Evolutionary conservation across 1,139 yeast genomes (phyloP), one percentile per base, ranked within the genome.

Genomic region (Debaryomyces subglobosus): DNA sequence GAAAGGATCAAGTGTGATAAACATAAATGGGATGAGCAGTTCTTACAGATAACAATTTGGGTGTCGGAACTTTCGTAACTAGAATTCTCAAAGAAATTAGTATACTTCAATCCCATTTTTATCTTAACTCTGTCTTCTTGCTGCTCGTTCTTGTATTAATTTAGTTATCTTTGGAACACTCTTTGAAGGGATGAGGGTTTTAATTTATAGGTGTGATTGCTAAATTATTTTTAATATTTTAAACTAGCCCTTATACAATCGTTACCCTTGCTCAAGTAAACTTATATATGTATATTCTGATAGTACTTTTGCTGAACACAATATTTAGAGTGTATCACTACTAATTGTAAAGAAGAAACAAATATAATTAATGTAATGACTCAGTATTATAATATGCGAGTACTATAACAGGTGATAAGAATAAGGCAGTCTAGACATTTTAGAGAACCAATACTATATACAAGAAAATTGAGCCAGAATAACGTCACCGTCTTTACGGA

Each of bases 21-120:
- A 53, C 84, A 81, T 46, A 81, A 71, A 62, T 81, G 85, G 27
- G 77, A 71, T 51, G 79, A 78, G 57, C 86, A 81, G 39, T 73
- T 71, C 51, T 69, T 68, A 56, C 86, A 81, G 23, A 80, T 68
- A 43, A 80, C 72, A 46, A 81, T 71, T 58, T 73, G 70, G 47
- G 71, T 67, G 42, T 71, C 72, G 30, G 64, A 57, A 10, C 63
- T 52, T 51, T 73, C 78, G 46, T 68, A 68, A 36, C 62, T 64
- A 15, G 67, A 61, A 52, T 62, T 63, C 37, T 70, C 75, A 54
- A 72, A 72, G 59, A 71, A 72, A 48, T 69, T 62, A 24, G 77
- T 69, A 51, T 69, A 67, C 56, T 62, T 69, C 49, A 72, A 63
- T 9, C 78, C 78, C 78, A 72, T 71, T 15, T 23, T 45, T 9